Evolutionary conservation across 1,284 basidiomycete species (phyloP).

Genomic region (Polyporus tsugae): DNA sequence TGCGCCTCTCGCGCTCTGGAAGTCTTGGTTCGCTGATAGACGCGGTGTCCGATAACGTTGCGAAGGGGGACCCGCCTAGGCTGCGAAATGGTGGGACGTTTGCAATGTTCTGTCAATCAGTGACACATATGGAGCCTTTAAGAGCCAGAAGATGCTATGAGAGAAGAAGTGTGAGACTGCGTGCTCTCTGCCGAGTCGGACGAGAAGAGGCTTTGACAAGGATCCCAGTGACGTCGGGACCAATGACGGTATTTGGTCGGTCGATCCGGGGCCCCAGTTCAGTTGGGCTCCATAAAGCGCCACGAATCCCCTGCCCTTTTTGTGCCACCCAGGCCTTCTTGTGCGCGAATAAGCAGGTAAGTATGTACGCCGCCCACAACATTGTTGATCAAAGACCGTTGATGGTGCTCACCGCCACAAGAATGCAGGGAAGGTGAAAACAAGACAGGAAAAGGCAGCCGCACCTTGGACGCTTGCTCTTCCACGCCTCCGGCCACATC

Average conservation of each 20-base stretch:
- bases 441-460: background rate
- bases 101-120: background rate
- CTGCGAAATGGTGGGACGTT: background rate
- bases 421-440: constrained; percentile 11
- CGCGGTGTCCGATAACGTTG: constrained; percentile 13
- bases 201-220: background rate
- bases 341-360: background rate
- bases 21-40: constrained; percentile 16
- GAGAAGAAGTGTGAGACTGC: background rate
- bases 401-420: constrained; percentile 18
- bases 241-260: background rate
- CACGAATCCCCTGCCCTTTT: background rate
- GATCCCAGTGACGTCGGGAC: background rate
- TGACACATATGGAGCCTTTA: background rate
- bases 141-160: background rate
- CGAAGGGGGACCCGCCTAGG: constrained; percentile 4
- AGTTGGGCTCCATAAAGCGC: background rate
- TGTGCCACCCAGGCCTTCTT: background rate
- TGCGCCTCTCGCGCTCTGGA: constrained; percentile 18
- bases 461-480: background rate
- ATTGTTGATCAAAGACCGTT: background rate
- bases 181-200: background rate
- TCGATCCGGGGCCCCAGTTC: background rate
- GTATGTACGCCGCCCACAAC: background rate
- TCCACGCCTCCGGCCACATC: background rate